Evolutionary conservation across 148 eudicot species (phyloP), one percentile per base, ranked within the genome.

Genomic region (Rhododendron molle): DNA sequence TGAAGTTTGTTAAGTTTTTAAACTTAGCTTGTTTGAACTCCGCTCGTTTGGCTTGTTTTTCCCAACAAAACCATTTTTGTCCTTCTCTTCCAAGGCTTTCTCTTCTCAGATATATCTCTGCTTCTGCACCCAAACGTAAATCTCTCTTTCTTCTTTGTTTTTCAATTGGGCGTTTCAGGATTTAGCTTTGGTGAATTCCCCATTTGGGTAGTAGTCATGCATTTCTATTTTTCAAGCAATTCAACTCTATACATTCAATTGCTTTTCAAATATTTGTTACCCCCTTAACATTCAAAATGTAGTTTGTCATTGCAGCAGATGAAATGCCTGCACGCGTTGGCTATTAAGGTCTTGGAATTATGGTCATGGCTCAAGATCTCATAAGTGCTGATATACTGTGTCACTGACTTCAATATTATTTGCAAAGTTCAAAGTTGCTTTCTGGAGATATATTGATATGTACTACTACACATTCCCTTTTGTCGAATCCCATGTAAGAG

Each of bases 281-380:
- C 52, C 43, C 38, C 83, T 83, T n/a, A n/a, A 69, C 73, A 28
- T 38, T 83, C 46, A 81, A 81, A 32, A 80, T 87, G 43, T 81
- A 50, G 50, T 30, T 82, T 85, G 67, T 69, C 86, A 80, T 30
- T 83, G 83, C 83, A 89, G 87, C 93, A 90, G 99, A 93, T 90
- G 93, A 86, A 76, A 87, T 83, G 56, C 92, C 93, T 52, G 89
- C 93, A 79, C 87, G 91, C 23, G 88, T 96, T 89, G 99, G 99
- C 44, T 96, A 95, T 88, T 90, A 95, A 85, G 99, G 99, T 62
- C 91, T 96, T 84, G 99, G 99, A 88, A 96, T 96, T 65, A 96
- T 96, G 99, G 98, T 91, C 92, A 69, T 96, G 99, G 97, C 99
- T 79, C 92, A 91, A 89, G 95, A 95, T 89, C 97, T 96, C 83